Percentiles rank a stretch among this genome's conserved stretches.
Evolutionary conservation across 805 yeast genomes (phyloP).

Genomic region (Hanseniaspora valbyensis): DNA sequence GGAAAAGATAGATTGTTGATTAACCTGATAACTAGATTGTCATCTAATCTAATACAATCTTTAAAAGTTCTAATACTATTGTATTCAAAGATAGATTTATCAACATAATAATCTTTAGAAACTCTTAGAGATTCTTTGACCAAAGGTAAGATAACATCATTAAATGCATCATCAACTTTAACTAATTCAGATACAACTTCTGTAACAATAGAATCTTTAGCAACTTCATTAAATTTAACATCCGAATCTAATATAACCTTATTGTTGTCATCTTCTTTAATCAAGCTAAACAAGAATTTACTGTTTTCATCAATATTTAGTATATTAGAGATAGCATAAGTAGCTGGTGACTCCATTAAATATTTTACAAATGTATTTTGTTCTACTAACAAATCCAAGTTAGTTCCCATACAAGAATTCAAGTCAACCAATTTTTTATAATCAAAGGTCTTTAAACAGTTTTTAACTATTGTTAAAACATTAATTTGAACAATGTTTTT

Average conservation of each 20-base stretch:
- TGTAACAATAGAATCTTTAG: not conserved
- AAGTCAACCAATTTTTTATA: constrained; percentile 42
- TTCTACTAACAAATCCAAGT: constrained; percentile 39
- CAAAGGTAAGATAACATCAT: constrained; percentile 9
- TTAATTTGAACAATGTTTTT: constrained; percentile 40
- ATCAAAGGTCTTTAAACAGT: constrained; percentile 41
- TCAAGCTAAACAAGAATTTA: constrained; percentile 44
- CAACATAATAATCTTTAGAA: constrained; percentile 8
- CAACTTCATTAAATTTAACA: not conserved
- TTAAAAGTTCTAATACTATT: constrained; percentile 7
- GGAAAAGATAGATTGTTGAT: constrained; percentile 2
- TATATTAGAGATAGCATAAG: constrained; percentile 25
- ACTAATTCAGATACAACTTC: not conserved
- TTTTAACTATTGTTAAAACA: constrained; percentile 42
- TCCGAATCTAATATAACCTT: not conserved
- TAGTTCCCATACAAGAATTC: constrained; percentile 38
- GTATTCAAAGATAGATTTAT: constrained; percentile 14
- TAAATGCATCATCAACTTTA: constrained; percentile 8
- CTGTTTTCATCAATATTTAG: constrained; percentile 29
- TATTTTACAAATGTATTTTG: constrained; percentile 38
- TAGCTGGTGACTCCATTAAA: constrained; percentile 59
- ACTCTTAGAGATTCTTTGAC: constrained; percentile 7
- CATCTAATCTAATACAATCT: constrained; percentile 6
- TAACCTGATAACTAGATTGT: not conserved
- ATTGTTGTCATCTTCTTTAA: not conserved